phyloP scores from a whole-genome alignment of 768 basidiomycete genomes.

The Lactarius indigo region DNA sequence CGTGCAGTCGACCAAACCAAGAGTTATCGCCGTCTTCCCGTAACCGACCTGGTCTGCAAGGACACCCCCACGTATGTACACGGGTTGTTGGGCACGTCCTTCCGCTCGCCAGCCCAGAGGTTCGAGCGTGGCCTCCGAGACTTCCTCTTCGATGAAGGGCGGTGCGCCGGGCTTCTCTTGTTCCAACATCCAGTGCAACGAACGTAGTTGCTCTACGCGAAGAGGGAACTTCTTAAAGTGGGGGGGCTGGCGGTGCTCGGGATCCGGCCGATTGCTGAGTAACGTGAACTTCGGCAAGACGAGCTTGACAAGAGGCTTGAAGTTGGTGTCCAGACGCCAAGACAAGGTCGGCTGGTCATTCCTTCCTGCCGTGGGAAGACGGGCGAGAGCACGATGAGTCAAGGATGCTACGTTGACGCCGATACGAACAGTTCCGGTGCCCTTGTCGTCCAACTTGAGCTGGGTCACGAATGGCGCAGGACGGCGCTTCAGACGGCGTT shows the following conservation, averaged over 20 bases:
- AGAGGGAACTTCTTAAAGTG: constrained; percentile 65
- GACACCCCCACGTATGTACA: constrained; percentile 81
- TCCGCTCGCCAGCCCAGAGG: constrained; percentile 94
- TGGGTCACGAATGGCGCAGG: constrained; percentile 87
- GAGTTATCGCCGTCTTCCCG: constrained; percentile 93
- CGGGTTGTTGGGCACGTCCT: constrained; percentile 76
- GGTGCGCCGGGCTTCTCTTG: constrained; percentile 63
- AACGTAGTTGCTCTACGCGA: constrained; percentile 84
- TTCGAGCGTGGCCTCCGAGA: constrained; percentile 83
- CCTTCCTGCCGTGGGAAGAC: constrained; percentile 55
- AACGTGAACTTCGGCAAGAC: constrained; percentile 64
- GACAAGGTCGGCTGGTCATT: constrained; percentile 51
- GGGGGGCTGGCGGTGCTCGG: constrained; percentile 70
- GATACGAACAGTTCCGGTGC: constrained; percentile 69
- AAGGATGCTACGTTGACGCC: constrained; percentile 87
- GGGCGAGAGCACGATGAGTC: constrained; percentile 79
- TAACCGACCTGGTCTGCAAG: constrained; percentile 96
- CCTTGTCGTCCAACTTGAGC: constrained; percentile 59
- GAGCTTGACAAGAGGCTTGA: constrained; percentile 58
- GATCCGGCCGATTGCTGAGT: constrained; percentile 70
- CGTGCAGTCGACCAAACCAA: constrained; percentile 81
- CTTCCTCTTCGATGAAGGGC: constrained; percentile 91
- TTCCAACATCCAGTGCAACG: constrained; percentile 86
- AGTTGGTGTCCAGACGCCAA: constrained; percentile 83
- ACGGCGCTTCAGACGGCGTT: constrained; percentile 80